These are phyloP conservation scores for Scopulariopsis brevicaulis DNA, from an alignment of 2,329 filamentous ascomycete species.

Conservation along the genomic window DNA sequence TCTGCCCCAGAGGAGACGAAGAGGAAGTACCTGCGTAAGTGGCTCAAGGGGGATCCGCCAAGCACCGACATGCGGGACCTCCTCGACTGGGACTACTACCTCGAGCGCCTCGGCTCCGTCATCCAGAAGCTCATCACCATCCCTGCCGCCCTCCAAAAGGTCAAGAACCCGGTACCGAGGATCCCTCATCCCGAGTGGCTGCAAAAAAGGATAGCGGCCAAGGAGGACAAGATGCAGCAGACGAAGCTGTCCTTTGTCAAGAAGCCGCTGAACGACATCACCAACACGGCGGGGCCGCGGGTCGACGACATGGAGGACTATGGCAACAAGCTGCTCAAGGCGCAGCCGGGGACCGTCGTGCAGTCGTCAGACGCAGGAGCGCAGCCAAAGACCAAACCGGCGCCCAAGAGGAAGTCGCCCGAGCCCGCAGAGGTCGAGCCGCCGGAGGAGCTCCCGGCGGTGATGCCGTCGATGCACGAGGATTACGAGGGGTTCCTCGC, in stretches of 20 bases:
- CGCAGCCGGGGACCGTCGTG: slow-evolving; percentile 43
- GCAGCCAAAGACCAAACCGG: slow-evolving; percentile 11
- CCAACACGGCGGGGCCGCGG: slow-evolving; percentile 21
- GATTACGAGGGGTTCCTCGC: slow-evolving; percentile 82
- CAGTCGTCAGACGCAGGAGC: slow-evolving; percentile 40
- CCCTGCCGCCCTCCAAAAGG: slow-evolving; percentile 87
- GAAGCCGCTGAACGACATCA: slow-evolving; percentile 62
- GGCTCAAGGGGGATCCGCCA: slow-evolving; percentile 84
- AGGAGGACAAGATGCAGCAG: slow-evolving; percentile 96
- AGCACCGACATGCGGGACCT: slow-evolving; percentile 85
- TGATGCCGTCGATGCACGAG: slow-evolving; percentile 74
- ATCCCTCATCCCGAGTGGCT: slow-evolving; percentile 96
- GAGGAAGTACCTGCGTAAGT: slow-evolving; percentile 82
- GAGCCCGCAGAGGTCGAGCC: slow-evolving; percentile 64
- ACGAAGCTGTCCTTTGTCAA: slow-evolving; percentile 90
- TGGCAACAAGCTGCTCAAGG: slow-evolving; percentile 52
- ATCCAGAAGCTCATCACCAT: slow-evolving; percentile 99
- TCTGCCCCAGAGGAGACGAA: slow-evolving; percentile 85
- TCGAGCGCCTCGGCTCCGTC: slow-evolving; percentile 89
- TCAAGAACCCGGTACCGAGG: slow-evolving; percentile 86
- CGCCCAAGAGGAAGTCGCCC: slow-evolving; percentile 63
- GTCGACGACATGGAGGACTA: slow-evolving; percentile 73
- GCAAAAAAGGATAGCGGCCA: slow-evolving; percentile 82
- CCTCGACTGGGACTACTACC: slow-evolving; percentile 95
- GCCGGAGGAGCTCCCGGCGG: slow-evolving; percentile 68